Base-by-base conservation (phyloP, 352 stramenopile genomes). In the Pythium brassicae region DNA sequence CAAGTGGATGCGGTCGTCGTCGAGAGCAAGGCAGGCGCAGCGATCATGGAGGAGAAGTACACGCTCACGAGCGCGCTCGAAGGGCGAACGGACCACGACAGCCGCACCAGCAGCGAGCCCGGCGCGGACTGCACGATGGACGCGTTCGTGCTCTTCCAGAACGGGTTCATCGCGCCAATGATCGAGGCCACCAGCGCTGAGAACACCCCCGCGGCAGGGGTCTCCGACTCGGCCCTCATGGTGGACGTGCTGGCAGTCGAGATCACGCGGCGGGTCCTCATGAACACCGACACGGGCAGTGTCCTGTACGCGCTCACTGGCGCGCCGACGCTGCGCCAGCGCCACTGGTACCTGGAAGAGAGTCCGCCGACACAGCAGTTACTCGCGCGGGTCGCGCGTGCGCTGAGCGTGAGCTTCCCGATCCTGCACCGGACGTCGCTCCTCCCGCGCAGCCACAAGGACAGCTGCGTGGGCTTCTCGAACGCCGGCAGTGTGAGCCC, bases 21-120 rank as follows among this genome's bases (percentile, higher is more conserved):
- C 12, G 62, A 68, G 22, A 76, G 68, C 45, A 53, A 61, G 12
- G 63, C 54, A 8, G 56, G 72, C n/a, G 63, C 56, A 0, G 59
- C 70, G 22, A 52, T 50, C 1, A 83, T 71, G 62, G 77, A 72
- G 0, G 71, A 84, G 34, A 61, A 69, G 15, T 87, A 87, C 58
- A 86, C 74, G 20, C 62, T 87, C 25, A 62, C 72, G 10, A 78
- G 40, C 8, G 77, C 74, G 22, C 53, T 87, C 14, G 47, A 48
- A 29, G 19, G 8, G 22, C 26, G 26, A 26, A 29, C 25, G 19
- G 20, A 7, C 37, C n/a, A n/a, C n/a, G n/a, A n/a, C n/a, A n/a
- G n/a, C n/a, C n/a, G 15, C 42, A 11, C 17, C 7, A 7, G 10
- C 19, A 25, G 20, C 27, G 35, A n/a, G 1, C 22, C 32, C 29